Evolutionary conservation across 768 basidiomycete species (phyloP), one percentile per base, ranked within the genome.

Genomic region (Pleurotus pulmonarius): DNA sequence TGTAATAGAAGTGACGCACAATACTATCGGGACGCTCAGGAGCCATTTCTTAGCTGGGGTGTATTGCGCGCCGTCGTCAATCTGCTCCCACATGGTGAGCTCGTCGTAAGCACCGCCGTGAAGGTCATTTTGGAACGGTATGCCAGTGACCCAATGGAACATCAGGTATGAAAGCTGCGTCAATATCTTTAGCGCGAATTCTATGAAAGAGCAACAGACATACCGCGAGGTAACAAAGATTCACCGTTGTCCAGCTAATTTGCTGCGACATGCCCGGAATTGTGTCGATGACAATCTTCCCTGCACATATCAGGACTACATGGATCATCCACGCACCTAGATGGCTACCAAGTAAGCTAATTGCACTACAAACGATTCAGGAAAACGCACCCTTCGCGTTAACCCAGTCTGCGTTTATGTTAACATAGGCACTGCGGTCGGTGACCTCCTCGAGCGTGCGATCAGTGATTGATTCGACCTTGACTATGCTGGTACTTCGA

Each of bases 41-140:
- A 99, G 77, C 93, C 94, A 98, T 69, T 99, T 99, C 77, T 93
- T 97, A 4, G 97, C 88, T 0, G 97, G 97, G 4, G 97, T 99
- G 72, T 98, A 97, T 66, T 98, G 97, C 0, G 95, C 97, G 39
- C 97, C 97, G 49, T 92, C 90, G 70, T 99, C 97, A 49, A 99
- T 99, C 78, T 99, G 97, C 68, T 99, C 97, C 97, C 97, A 99
- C 26, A 99, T 76, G 0, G 97, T 98, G 47, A 98, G 81, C 64
- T 98, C 93, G 69, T 98, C 97, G 72, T 96, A 99, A 11, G 94
- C 97, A 20, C 97, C 97, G 9, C 87, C 88, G 63, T 92, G 90
- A 44, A 88, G 75, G 58, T 90, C 86, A 56, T 84, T 87, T 64
- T 94, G 88, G 70, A 98, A 98, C 6, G 96, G 96, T 43, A 96